Percentiles rank a stretch among this genome's conserved stretches.
Conservation (phyloP, 768 basidiomycete species). For the Strobilomyces dryophilus region DNA sequence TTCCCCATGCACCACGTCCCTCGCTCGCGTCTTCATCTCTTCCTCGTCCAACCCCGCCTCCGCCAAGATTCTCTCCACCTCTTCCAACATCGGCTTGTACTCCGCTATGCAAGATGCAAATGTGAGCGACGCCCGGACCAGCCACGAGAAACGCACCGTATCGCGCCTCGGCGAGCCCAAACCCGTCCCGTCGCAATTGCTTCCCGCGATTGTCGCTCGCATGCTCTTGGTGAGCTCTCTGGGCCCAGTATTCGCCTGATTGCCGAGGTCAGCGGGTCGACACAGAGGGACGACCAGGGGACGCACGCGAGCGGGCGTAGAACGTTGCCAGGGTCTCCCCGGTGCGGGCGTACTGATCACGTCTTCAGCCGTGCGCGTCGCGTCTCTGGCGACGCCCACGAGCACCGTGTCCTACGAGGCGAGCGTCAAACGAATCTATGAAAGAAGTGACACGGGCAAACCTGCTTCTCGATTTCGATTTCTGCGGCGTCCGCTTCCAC, state of each 20-base stretch:
- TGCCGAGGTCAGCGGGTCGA: neutral
- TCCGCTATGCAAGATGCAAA: constrained; percentile 37
- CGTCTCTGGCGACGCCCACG: constrained; percentile 51
- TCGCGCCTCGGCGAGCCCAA: constrained; percentile 65
- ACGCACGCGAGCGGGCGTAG: constrained; percentile 75
- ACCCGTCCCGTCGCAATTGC: constrained; percentile 71
- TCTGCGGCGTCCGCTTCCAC: neutral
- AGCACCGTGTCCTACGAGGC: constrained; percentile 30
- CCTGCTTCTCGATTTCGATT: constrained; percentile 4
- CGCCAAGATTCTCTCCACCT: constrained; percentile 77
- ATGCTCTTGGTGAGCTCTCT: constrained; percentile 53
- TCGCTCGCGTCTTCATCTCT: constrained; percentile 62
- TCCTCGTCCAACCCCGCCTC: constrained; percentile 85
- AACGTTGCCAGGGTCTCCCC: constrained; percentile 83
- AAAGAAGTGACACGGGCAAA: constrained; percentile 10
- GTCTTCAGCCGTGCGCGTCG: constrained; percentile 61
- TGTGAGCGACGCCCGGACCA: too few species aligned
- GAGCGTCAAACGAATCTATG: too few species aligned
- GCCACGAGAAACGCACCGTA: constrained; percentile 45
- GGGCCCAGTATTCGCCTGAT: constrained; percentile 76
- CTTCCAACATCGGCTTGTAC: constrained; percentile 79
- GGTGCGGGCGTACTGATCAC: constrained; percentile 74
- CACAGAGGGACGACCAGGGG: too few species aligned
- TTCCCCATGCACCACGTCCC: constrained; percentile 30
- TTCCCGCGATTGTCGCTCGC: constrained; percentile 70